These are phyloP conservation scores for Coemansia sp. DNA, from an alignment of 192 early-diverging fungal species.

Conservation along the genomic window DNA sequence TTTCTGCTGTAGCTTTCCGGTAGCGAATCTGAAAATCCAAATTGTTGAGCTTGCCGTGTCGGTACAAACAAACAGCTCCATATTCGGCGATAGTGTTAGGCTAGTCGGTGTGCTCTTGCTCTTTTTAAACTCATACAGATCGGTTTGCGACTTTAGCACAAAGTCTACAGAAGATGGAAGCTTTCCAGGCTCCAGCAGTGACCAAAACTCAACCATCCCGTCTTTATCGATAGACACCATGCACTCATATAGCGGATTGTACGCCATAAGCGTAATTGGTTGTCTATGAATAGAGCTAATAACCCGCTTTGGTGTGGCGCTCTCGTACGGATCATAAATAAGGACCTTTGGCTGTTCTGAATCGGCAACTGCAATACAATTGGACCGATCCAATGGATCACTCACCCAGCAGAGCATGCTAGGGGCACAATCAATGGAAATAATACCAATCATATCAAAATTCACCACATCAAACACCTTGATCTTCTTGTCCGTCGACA, in stretches of 20 bases:
- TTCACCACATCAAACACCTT: slow-evolving; percentile 96
- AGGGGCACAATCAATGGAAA: slow-evolving; percentile 75
- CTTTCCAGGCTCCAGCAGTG: slow-evolving; percentile 61
- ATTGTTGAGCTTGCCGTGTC: slow-evolving; percentile 79
- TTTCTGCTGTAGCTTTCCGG: slow-evolving; percentile 83
- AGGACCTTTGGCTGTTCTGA: slow-evolving; percentile 63
- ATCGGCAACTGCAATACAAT: slow-evolving; percentile 81
- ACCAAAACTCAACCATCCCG: slow-evolving; percentile 97
- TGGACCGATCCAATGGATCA: slow-evolving; percentile 77
- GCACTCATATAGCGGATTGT: slow-evolving; percentile 68
- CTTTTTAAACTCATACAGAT: slow-evolving; percentile 96
- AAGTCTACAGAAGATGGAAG: slow-evolving; percentile 66
- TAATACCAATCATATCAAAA: slow-evolving; percentile 99
- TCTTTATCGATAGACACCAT: slow-evolving; percentile 79
- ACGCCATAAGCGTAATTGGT: slow-evolving; percentile 79
- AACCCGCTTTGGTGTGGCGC: slow-evolving; percentile 58
- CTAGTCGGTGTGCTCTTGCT: slow-evolving; percentile 72
- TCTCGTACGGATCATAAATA: slow-evolving; percentile 79
- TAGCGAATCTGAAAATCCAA: slow-evolving; percentile 76
- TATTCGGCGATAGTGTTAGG: slow-evolving; percentile 78
- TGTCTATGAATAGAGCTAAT: slow-evolving; percentile 64
- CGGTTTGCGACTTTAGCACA: slow-evolving; percentile 88
- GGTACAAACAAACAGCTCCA: slow-evolving; percentile 81
- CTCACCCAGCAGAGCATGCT: slow-evolving; percentile 80
- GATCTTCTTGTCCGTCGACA: slow-evolving; percentile 75